A percentile compares a stretch with the other conserved stretches of the same genome.
Conservation (phyloP, 148 eudicot genomes). For the Amaranthus hypochondriacus region DNA sequence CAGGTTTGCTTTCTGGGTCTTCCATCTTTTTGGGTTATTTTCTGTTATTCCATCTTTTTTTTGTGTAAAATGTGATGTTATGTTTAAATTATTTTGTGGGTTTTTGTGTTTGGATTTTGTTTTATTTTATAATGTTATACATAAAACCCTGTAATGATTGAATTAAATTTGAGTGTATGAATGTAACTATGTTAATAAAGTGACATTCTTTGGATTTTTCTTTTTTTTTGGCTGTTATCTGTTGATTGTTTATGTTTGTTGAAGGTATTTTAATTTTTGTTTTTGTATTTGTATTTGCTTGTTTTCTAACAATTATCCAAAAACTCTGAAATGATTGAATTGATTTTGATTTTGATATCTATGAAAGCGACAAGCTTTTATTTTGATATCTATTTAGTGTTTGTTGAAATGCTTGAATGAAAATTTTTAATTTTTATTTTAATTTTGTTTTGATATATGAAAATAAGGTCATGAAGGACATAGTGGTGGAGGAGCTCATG, state of each 20-base stretch:
- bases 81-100: not conserved
- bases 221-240: constrained; percentile 5
- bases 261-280: constrained; percentile 8
- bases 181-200: not conserved
- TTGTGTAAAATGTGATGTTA: not conserved
- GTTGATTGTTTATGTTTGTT: constrained; percentile 11
- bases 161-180: not conserved
- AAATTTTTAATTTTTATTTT: constrained; percentile 10
- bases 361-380: not conserved
- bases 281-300: not conserved
- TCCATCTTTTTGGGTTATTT: not conserved
- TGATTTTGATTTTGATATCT: too few relatives aligned
- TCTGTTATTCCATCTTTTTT: not conserved
- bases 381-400: constrained; percentile 9
- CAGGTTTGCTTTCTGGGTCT: constrained; percentile 29
- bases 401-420: constrained; percentile 22
- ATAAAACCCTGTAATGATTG: not conserved
- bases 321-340: too few relatives aligned
- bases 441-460: constrained; percentile 5
- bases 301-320: too few relatives aligned
- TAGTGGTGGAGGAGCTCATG: constrained; percentile 37
- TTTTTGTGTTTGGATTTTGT: constrained; percentile 4
- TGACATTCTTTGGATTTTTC: not conserved
- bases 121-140: not conserved
- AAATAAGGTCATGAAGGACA: constrained; percentile 45